These are phyloP conservation scores for Epichloe elymi DNA, from an alignment of 2,329 filamentous ascomycete genomes.

Conservation along the genomic window DNA sequence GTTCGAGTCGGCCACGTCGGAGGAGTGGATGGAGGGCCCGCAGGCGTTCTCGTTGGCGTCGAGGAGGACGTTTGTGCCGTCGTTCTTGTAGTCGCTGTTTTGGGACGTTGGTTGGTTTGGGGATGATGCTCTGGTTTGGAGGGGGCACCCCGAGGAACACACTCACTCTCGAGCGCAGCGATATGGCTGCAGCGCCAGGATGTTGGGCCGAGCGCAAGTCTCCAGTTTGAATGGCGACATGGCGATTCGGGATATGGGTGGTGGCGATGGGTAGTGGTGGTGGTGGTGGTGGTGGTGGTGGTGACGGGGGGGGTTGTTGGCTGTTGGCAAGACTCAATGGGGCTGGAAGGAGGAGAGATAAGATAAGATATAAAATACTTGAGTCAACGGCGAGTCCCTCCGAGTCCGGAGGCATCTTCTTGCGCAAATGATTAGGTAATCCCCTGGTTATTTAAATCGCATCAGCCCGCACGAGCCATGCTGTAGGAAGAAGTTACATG, in stretches of 20 bases:
- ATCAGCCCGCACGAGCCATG: no score
- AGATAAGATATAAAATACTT: neutral
- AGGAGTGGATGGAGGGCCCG: constrained; percentile 59
- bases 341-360: neutral
- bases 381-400: neutral
- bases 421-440: no score
- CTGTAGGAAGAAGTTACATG: no score
- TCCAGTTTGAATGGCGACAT: constrained; percentile 59
- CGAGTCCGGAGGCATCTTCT: neutral
- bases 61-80: constrained; percentile 88
- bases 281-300: no score
- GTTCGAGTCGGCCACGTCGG: constrained; percentile 28
- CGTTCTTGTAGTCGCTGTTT: constrained; percentile 90
- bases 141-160: constrained; percentile 6
- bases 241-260: constrained; percentile 5
- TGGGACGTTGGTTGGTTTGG: constrained; percentile 7
- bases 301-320: no score
- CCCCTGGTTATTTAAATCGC: no score
- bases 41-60: constrained; percentile 98
- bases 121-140: neutral
- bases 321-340: neutral
- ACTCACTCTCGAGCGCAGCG: constrained; percentile 70
- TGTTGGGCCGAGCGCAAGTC: constrained; percentile 64
- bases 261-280: neutral
- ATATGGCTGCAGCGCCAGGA: constrained; percentile 64